Percentiles rank a stretch among this genome's conserved stretches.
phyloP scores from a whole-genome alignment of 2,329 filamentous ascomycete species.

The Tolypocladium guangdongense region DNA sequence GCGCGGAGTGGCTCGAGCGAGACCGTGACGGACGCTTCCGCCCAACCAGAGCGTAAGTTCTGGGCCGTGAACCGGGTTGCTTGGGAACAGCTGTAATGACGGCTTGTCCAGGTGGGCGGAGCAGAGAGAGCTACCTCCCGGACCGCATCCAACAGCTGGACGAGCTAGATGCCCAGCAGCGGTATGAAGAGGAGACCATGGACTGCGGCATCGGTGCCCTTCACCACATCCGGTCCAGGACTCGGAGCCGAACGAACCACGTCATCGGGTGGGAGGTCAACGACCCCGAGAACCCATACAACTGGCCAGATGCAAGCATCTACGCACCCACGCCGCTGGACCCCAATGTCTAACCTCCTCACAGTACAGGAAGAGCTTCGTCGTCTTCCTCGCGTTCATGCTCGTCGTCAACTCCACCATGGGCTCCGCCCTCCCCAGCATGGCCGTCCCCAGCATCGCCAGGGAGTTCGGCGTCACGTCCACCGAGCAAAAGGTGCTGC shows the following conservation, averaged over 20 bases:
- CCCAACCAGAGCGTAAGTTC: background rate
- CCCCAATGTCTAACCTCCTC: background rate
- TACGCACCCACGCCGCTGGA: background rate
- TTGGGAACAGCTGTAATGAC: background rate
- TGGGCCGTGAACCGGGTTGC: background rate
- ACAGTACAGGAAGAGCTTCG: conserved; percentile 41
- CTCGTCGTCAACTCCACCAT: conserved; percentile 59
- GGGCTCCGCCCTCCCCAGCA: conserved; percentile 52
- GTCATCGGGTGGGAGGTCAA: conserved; percentile 34
- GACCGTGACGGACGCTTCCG: conserved; percentile 11
- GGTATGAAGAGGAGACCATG: conserved; percentile 30
- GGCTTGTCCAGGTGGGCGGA: conserved; percentile 10
- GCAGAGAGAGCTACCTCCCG: conserved; percentile 12
- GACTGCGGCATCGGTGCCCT: conserved; percentile 22
- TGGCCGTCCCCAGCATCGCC: conserved; percentile 47
- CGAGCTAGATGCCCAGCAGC: conserved; percentile 27
- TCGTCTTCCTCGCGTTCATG: conserved; percentile 44
- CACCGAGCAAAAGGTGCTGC: conserved; percentile 35
- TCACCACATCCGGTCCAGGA: conserved; percentile 22
- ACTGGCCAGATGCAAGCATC: conserved; percentile 31
- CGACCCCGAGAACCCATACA: conserved; percentile 42
- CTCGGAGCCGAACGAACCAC: conserved; percentile 18
- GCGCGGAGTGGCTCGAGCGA: conserved; percentile 14
- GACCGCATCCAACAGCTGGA: conserved; percentile 17
- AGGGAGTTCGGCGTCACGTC: conserved; percentile 44